Evolutionary conservation across 1,139 yeast species (phyloP).

Genomic region (Lodderomyces oxycetoniae): DNA sequence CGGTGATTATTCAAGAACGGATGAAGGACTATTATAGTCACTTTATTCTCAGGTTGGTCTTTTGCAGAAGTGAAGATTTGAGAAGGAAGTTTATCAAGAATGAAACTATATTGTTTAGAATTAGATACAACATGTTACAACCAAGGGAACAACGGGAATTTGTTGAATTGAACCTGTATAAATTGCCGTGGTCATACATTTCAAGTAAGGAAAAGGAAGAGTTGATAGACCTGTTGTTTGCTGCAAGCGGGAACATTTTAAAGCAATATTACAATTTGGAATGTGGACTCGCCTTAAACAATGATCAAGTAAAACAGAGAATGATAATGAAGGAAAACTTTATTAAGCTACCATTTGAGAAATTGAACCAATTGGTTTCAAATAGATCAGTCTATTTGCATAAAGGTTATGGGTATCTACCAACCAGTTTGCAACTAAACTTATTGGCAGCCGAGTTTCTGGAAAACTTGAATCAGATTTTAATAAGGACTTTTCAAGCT

Average conservation of each 20-base stretch:
- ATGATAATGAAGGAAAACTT: constrained; percentile 53
- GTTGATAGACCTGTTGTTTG: constrained; percentile 48
- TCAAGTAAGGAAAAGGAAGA: constrained; percentile 54
- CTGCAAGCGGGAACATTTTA: constrained; percentile 44
- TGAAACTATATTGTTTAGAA: constrained; percentile 68
- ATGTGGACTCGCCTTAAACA: constrained; percentile 24
- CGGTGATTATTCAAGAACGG: constrained; percentile 47
- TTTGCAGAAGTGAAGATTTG: constrained; percentile 84
- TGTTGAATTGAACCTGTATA: constrained; percentile 47
- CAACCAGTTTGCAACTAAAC: constrained; percentile 72
- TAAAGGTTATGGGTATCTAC: constrained; percentile 77
- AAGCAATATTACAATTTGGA: constrained; percentile 24
- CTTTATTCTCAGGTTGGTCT: constrained; percentile 79
- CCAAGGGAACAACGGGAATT: constrained; percentile 69
- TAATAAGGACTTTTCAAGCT: constrained; percentile 68
- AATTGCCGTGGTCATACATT: constrained; percentile 71
- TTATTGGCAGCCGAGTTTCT: constrained; percentile 66
- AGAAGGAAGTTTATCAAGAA: constrained; percentile 72
- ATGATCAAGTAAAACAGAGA: constrained; percentile 40
- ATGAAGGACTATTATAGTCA: constrained; percentile 91
- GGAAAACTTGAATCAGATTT: constrained; percentile 45
- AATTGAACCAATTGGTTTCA: constrained; percentile 70
- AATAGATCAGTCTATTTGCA: constrained; percentile 62
- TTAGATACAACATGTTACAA: constrained; percentile 65
- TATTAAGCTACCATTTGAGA: constrained; percentile 83